phyloP scores from a whole-genome alignment of 2,329 filamentous ascomycete genomes.

The Aspergillus sp. region DNA sequence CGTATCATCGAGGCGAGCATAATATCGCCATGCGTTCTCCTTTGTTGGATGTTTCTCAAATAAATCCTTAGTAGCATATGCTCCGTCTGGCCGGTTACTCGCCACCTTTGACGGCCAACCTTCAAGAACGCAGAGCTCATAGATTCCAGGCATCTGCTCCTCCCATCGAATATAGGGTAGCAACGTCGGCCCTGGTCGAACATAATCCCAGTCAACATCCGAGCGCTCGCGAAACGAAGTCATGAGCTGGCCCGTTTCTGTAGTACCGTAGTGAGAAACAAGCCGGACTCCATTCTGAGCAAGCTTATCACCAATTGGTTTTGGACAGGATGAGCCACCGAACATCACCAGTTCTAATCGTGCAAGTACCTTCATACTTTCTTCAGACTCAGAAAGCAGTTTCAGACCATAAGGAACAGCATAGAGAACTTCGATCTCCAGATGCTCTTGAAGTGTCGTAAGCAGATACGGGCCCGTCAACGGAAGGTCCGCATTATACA shows the following conservation, averaged over 20 bases:
- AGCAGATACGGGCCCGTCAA: slow-evolving; percentile 47
- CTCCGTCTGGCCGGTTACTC: slow-evolving; percentile 48
- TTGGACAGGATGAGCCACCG: slow-evolving; percentile 59
- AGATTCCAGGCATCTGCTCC: slow-evolving; percentile 34
- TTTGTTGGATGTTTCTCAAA: slow-evolving; percentile 45
- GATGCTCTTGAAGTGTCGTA: slow-evolving; percentile 41
- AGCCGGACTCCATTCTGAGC: slow-evolving; percentile 56
- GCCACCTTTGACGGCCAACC: slow-evolving; percentile 41
- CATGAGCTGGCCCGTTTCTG: slow-evolving; percentile 63
- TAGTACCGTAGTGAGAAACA: slow-evolving; percentile 58
- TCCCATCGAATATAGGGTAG: slow-evolving; percentile 44
- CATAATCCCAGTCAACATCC: slow-evolving; percentile 62
- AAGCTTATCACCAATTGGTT: slow-evolving; percentile 57
- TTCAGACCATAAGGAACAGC: slow-evolving; percentile 65
- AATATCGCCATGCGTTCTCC: slow-evolving; percentile 50
- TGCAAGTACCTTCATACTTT: slow-evolving; percentile 51
- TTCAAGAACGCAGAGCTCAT: slow-evolving; percentile 35
- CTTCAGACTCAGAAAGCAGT: slow-evolving; percentile 57
- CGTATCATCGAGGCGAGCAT: slow-evolving; percentile 47
- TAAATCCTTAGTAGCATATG: slow-evolving; percentile 50
- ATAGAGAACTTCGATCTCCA: slow-evolving; percentile 56
- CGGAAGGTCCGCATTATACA: slow-evolving; percentile 58
- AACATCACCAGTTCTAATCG: slow-evolving; percentile 55
- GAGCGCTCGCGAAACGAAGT: slow-evolving; percentile 55
- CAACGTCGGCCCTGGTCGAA: slow-evolving; percentile 45